phyloP scores from a whole-genome alignment of 441 rosid species.

The Manihot esculenta region DNA sequence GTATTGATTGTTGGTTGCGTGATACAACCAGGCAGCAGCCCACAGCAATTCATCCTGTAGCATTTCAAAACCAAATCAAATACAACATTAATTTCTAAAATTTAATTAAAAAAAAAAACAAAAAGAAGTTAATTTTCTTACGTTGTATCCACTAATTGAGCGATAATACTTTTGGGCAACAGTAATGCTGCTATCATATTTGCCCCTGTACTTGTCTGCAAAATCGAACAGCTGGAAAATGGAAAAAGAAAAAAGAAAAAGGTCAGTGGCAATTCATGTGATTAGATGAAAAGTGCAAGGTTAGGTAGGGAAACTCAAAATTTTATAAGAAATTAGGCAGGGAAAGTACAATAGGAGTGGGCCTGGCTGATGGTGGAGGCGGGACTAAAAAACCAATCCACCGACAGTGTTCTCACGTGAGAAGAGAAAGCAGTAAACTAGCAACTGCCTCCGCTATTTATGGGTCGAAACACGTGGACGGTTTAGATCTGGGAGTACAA shows the following conservation, averaged over 20 bases:
- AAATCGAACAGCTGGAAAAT: constrained; percentile 65
- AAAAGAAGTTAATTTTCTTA: constrained; percentile 12
- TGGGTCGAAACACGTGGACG: constrained; percentile 35
- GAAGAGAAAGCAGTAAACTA: background rate
- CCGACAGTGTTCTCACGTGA: constrained; percentile 45
- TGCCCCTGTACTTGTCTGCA: constrained; percentile 89
- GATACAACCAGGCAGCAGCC: constrained; percentile 92
- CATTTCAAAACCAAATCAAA: constrained; percentile 2
- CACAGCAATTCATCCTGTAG: constrained; percentile 76
- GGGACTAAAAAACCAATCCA: background rate
- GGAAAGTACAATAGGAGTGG: too few relatives aligned
- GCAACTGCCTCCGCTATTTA: background rate
- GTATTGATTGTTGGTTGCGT: constrained; percentile 63
- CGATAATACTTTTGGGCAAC: constrained; percentile 78
- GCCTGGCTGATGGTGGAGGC: too few relatives aligned
- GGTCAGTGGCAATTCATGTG: constrained; percentile 1
- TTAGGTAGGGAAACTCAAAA: constrained; percentile 1
- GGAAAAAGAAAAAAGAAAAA: background rate
- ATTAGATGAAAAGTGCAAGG: constrained; percentile 2
- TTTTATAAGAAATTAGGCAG: background rate
- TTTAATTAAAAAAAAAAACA: too few relatives aligned
- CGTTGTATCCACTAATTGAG: constrained; percentile 80
- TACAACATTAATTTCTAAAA: background rate
- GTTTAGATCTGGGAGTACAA: constrained; percentile 33
- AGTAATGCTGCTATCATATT: constrained; percentile 84